Evolutionary conservation across 352 stramenopile species (phyloP).

Genomic region (Globisporangium carolinianum): DNA sequence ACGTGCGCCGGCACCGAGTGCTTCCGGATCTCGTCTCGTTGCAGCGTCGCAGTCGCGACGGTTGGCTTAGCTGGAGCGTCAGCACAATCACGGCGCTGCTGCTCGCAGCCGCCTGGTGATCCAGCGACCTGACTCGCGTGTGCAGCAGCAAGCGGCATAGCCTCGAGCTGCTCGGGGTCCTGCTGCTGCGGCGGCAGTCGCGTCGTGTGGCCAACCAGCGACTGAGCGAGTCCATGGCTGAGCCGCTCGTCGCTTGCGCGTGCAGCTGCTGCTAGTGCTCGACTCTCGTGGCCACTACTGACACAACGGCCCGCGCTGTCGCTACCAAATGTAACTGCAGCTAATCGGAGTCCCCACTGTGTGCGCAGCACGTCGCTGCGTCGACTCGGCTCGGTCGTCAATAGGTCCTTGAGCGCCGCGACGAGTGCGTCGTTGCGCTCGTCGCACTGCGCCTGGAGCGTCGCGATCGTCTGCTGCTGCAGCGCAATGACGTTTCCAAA

Average conservation of each 20-base stretch:
- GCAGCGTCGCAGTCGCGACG: neutral
- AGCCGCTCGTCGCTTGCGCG: neutral
- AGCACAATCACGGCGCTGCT: no score
- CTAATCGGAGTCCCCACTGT: neutral
- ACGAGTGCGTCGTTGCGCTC: constrained; percentile 34
- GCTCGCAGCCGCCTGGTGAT: no score
- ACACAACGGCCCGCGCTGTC: neutral
- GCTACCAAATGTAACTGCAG: neutral
- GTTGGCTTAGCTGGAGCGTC: no score
- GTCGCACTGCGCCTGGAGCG: constrained; percentile 46
- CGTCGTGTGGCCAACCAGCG: neutral
- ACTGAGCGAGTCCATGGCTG: neutral
- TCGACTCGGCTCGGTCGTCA: constrained; percentile 37
- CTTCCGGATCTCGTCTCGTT: neutral
- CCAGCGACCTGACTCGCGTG: neutral
- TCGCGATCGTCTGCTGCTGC: constrained; percentile 72
- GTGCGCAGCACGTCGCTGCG: constrained; percentile 15
- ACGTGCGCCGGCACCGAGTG: neutral
- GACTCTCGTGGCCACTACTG: neutral
- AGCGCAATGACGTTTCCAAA: constrained; percentile 67
- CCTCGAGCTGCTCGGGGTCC: constrained; percentile 29
- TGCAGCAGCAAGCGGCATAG: no score
- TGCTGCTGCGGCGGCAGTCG: constrained; percentile 44
- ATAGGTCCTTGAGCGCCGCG: constrained; percentile 41
- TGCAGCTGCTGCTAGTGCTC: neutral